Base-by-base conservation (phyloP, 2,329 filamentous ascomycete genomes). In the Parastagonospora nodorum region DNA sequence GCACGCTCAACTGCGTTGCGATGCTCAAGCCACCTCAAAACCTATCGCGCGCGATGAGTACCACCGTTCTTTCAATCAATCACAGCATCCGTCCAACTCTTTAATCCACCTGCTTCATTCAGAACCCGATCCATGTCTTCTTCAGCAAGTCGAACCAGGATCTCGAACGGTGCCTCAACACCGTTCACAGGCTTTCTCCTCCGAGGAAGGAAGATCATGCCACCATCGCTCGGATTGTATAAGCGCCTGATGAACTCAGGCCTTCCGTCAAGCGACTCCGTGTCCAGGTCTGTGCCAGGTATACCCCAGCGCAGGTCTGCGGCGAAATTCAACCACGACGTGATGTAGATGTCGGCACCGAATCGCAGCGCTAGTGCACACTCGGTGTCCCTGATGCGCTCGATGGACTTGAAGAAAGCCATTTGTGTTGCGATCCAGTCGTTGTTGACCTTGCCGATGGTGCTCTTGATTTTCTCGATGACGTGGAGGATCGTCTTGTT, bases 301-400 rank as follows among this genome's bases (percentile, higher is more conserved):
- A 73, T 72, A 44, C 61, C 57, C 69, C 69, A 73, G 42, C 61
- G 55, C 29, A 63, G 46, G 42, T 71, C 66, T 8, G 64, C 67
- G 24, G 65, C 67, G 36, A 71, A 69, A 51, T 73, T 67, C 36
- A 71, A 56, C 69, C 69, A 73, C 15, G 65, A 69, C 4, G 69
- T 71, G 28, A 73, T 66, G 51, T 70, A 73, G 15, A 71, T 59
- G 45, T 73, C 69, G 8, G 67, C 57, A 8, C 68, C 69, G 37
- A 69, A 68, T 1, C 50, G 52, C 37, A 70, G 61, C 4, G 59
- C 57, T 8, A 73, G 54, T 8, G 63, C 66, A 33, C 63, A 59
- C 38, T 71, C 67, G 4, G 64, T 69, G 39, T 72, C 64, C 30
- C 57, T 60, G 33, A 73, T 69, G 24, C 57, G 52, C 8, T 66